Base-by-base conservation (phyloP, 2,329 filamentous ascomycete species). In the Aspergillus fumigatus region DNA sequence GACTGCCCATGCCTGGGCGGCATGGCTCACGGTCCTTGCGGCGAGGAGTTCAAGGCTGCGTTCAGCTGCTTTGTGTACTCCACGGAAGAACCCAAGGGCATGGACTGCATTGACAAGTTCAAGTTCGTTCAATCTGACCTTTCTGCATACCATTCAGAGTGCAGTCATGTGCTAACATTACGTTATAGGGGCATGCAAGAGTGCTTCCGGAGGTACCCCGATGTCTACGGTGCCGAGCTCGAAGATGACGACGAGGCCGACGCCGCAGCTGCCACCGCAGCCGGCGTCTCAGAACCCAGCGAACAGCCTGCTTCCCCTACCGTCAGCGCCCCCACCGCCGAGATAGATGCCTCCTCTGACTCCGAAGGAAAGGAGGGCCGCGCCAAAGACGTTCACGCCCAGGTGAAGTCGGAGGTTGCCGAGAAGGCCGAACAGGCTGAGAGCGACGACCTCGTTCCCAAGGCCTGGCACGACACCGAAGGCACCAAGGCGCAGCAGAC, bases 21-120 rank as follows among this genome's bases (percentile, higher is more conserved):
- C 53, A 99, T 99, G 94, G 94, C 94, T 7, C 79, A 96, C 70
- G 94, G 94, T 0, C 94, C 94, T 53, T 99, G 94, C 72, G 94
- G 94, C 50, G 90, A 95, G 72, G 87, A 97, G 70, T 99, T 99
- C 83, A 92, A 88, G 80, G 87, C 87, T 25, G 94, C 94, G 0
- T 99, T 99, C 69, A 96, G 92, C 83, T 99, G 94, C 79, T 99
- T 99, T 69, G 92, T 99, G n/a, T 94, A 88, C 78, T 96, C 90
- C 3, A 86, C 85, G 45, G 90, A 96, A 72, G 94, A 99, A 72
- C 92, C 92, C 38, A 99, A 99, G 85, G 93, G 93, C 52, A 93
- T 96, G 80, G 92, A 97, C 72, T 97, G 92, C 78, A 94, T 97
- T 70, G 92, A 96, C 27, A 96, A 94, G 79, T 97, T 97, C 83